A percentile compares a stretch with the other conserved stretches of the same genome.
These are phyloP conservation scores for Entoloma clypeatum DNA, from an alignment of 1,284 basidiomycete genomes.

Conservation along the genomic window DNA sequence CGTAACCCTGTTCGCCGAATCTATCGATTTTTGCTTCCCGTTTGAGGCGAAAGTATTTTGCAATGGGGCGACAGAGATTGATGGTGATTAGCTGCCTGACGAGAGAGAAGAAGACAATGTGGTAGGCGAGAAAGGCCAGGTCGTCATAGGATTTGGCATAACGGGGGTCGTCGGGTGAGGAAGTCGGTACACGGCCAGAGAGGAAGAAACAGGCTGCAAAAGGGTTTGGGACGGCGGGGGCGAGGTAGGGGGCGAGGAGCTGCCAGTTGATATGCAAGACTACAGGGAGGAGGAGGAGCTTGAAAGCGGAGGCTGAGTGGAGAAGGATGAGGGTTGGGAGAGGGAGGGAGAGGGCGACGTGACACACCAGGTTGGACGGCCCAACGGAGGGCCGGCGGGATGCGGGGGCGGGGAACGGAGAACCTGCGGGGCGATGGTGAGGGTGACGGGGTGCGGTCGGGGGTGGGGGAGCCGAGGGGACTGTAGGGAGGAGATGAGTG, in stretches of 20 bases:
- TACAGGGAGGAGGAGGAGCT: slow-evolving; percentile 70
- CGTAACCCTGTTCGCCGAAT: slow-evolving; percentile 91
- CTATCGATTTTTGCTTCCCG: slow-evolving; percentile 69
- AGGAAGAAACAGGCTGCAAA: slow-evolving; percentile 76
- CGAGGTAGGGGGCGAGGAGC: slow-evolving; percentile 45
- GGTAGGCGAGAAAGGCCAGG: slow-evolving; percentile 79
- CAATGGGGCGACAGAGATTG: slow-evolving; percentile 70
- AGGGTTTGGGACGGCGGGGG: slow-evolving; percentile 61
- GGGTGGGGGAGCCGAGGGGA: slow-evolving; percentile 39
- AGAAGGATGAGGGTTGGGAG: slow-evolving; percentile 1
- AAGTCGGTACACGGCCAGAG: slow-evolving; percentile 61
- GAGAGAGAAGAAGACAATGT: slow-evolving; percentile 91
- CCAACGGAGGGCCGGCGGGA: slow-evolving; percentile 55
- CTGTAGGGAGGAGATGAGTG: slow-evolving; percentile 27
- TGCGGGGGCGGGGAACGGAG: too few relatives aligned
- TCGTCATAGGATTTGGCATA: slow-evolving; percentile 83
- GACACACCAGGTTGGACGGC: slow-evolving; percentile 68
- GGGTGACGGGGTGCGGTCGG: slow-evolving; percentile 30
- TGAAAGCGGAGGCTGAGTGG: slow-evolving; percentile 60
- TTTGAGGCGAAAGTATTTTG: slow-evolving; percentile 65
- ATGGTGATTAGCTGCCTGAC: slow-evolving; percentile 78
- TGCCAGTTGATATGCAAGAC: slow-evolving; percentile 76
- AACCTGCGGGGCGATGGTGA: slow-evolving; percentile 14
- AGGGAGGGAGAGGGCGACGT: not conserved
- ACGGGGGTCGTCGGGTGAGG: slow-evolving; percentile 49